Conservation (phyloP, 2,329 filamentous ascomycete species). For the Leptographium procerum region DNA sequence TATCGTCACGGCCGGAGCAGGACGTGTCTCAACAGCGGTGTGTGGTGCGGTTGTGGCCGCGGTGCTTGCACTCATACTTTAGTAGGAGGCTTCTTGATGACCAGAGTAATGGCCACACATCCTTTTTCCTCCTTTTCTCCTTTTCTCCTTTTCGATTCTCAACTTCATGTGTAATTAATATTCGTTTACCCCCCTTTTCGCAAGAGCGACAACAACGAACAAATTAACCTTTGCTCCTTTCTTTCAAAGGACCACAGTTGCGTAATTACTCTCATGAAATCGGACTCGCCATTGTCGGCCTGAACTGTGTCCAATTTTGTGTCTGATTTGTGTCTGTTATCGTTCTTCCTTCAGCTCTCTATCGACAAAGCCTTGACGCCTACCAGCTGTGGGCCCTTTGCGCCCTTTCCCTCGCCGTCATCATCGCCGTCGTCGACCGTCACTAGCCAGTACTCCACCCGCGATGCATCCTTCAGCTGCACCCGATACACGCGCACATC, state of each 20-base stretch:
- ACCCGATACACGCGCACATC: slow-evolving; percentile 69
- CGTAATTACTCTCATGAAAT: too few relatives aligned
- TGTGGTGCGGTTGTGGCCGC: neutral
- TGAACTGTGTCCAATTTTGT: too few relatives aligned
- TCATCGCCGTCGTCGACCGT: slow-evolving; percentile 40
- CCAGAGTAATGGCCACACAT: neutral
- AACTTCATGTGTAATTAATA: too few relatives aligned
- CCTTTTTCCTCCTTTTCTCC: neutral
- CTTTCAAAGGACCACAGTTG: too few relatives aligned
- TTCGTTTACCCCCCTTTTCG: too few relatives aligned
- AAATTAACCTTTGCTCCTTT: too few relatives aligned
- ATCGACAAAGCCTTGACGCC: slow-evolving; percentile 69
- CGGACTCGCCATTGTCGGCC: too few relatives aligned
- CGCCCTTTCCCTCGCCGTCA: neutral
- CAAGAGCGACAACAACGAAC: too few relatives aligned
- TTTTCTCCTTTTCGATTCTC: neutral
- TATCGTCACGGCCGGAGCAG: neutral
- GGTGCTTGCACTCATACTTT: neutral
- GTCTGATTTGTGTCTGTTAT: too few relatives aligned
- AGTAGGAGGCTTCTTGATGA: neutral
- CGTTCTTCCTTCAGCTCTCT: slow-evolving; percentile 43
- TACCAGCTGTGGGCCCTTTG: slow-evolving; percentile 49
- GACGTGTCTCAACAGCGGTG: neutral
- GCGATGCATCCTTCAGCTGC: slow-evolving; percentile 41
- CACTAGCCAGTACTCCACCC: slow-evolving; percentile 72